phyloP scores from a whole-genome alignment of 2,329 filamentous ascomycete genomes.

The Calonectria hawksworthii region DNA sequence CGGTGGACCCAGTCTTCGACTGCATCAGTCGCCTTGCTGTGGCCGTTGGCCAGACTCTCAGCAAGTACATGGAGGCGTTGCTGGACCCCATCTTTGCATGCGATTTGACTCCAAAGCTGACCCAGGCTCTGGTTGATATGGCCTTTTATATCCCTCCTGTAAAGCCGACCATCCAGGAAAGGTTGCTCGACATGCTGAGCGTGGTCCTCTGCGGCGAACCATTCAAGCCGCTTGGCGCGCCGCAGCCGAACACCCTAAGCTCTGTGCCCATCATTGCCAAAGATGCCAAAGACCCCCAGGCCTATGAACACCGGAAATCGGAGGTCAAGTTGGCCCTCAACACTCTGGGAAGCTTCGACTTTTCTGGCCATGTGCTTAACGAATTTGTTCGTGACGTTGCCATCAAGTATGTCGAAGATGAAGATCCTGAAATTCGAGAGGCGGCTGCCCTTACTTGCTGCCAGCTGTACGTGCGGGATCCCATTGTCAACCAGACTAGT shows the following conservation, averaged over 20 bases:
- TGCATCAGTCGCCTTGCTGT: constrained; percentile 97
- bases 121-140: constrained; percentile 97
- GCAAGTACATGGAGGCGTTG: constrained; percentile 97
- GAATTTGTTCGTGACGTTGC: constrained; percentile 99
- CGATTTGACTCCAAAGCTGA: constrained; percentile 92
- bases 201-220: constrained; percentile 92
- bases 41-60: constrained; percentile 94
- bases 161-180: constrained; percentile 92
- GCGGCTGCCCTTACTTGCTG: constrained; percentile 97
- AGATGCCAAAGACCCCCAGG: constrained; percentile 86
- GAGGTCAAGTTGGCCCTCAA: constrained; percentile 95
- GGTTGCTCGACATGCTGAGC: constrained; percentile 94
- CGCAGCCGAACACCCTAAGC: constrained; percentile 83
- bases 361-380: constrained; percentile 91
- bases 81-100: constrained; percentile 98
- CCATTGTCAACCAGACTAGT: constrained; percentile 97
- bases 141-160: constrained; percentile 98
- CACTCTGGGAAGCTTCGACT: constrained; percentile 98
- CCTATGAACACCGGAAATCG: constrained; percentile 83
- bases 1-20: constrained; percentile 88
- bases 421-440: constrained; percentile 92
- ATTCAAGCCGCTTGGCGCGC: constrained; percentile 92
- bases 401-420: constrained; percentile 97
- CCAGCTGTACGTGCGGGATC: constrained; percentile 96
- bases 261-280: constrained; percentile 87